Percentiles rank a stretch among this genome's conserved stretches.
phyloP scores from a whole-genome alignment of 1,139 yeast species.

The Pichia sp. region DNA sequence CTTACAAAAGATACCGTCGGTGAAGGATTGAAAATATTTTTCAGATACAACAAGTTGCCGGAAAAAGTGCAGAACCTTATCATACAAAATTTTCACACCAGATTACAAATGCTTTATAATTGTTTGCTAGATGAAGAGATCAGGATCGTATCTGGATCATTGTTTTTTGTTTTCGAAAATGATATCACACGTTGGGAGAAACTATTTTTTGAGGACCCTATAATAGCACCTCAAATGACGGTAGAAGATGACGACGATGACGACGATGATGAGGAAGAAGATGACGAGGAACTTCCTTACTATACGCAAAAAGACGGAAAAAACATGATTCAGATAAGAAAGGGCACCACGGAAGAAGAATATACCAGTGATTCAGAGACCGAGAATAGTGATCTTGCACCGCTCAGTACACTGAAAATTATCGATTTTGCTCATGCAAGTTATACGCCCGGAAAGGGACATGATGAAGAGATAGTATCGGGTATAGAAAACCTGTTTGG shows the following conservation, averaged over 20 bases:
- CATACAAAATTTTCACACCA: slow-evolving; percentile 43
- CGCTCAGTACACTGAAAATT: slow-evolving; percentile 53
- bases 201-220: slow-evolving; percentile 35
- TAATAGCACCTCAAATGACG: slow-evolving; percentile 30
- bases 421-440: slow-evolving; percentile 92
- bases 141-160: slow-evolving; percentile 68
- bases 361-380: slow-evolving; percentile 23
- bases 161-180: slow-evolving; percentile 71
- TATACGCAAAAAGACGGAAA: not conserved
- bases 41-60: slow-evolving; percentile 37
- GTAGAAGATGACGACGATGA: slow-evolving; percentile 33
- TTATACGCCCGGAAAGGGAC: slow-evolving; percentile 58
- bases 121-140: slow-evolving; percentile 60
- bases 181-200: slow-evolving; percentile 49
- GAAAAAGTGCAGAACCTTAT: slow-evolving; percentile 33
- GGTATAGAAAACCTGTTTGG: slow-evolving; percentile 62
- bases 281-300: slow-evolving; percentile 19
- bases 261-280: slow-evolving; percentile 22
- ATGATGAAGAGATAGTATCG: slow-evolving; percentile 61
- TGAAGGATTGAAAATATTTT: slow-evolving; percentile 51
- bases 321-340: not conserved
- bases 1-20: slow-evolving; percentile 43
- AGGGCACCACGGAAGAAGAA: slow-evolving; percentile 26
- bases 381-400: slow-evolving; percentile 30
- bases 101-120: slow-evolving; percentile 62